Percentiles rank a stretch among this genome's conserved stretches.
Evolutionary conservation across 345 rosid genomes (phyloP).

Genomic region (Dovyalis caffra): DNA sequence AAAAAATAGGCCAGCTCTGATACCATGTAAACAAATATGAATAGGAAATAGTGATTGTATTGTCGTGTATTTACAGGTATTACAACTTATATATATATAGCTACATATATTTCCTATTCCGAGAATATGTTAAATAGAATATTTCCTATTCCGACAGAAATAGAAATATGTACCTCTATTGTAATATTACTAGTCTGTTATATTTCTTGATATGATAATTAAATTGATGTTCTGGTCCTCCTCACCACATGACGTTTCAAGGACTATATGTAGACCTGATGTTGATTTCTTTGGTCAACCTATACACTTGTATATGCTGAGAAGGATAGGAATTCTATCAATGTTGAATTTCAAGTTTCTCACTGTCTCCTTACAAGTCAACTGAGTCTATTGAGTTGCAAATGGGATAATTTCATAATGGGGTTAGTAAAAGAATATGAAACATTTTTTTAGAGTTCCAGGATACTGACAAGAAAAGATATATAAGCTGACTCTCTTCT

Average conservation of each 20-base stretch:
- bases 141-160: too few relatives aligned
- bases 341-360: not conserved
- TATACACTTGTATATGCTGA: not conserved
- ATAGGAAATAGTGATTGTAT: too few relatives aligned
- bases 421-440: not conserved
- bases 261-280: not conserved
- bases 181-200: not conserved
- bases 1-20: too few relatives aligned
- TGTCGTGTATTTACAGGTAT: too few relatives aligned
- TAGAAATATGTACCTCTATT: not conserved
- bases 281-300: not conserved
- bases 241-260: not conserved
- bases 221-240: not conserved
- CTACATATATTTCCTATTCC: too few relatives aligned
- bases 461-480: not conserved
- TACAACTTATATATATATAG: too few relatives aligned
- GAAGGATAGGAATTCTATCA: not conserved
- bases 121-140: too few relatives aligned
- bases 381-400: not conserved
- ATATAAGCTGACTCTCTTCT: not conserved
- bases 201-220: not conserved
- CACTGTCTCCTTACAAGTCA: not conserved
- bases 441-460: not conserved
- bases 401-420: not conserved
- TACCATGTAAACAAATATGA: too few relatives aligned